Base-by-base conservation (phyloP, 2,329 filamentous ascomycete genomes). In the Cladosporium sp. region DNA sequence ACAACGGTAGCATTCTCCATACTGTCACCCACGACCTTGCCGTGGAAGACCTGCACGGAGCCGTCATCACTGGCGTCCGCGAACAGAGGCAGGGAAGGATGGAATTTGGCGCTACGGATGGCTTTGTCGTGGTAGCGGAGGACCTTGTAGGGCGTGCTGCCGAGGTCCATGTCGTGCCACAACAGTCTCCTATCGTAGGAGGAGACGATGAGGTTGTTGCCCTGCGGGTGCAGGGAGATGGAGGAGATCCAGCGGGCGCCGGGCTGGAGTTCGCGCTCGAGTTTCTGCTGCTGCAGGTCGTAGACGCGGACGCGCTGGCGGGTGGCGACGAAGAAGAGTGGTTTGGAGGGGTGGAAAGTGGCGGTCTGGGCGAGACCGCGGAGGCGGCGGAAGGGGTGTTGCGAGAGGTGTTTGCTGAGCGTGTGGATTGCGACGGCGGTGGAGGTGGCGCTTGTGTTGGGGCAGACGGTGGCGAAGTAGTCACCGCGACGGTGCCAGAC, bases 1-100 rank as follows among this genome's bases (percentile, higher is more conserved):
- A 97, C 93, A 64, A 99, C 96, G 12, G 86, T 95, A 6, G 93
- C 91, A 64, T 96, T 96, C 74, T 95, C 90, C 82, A 99, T 89
- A 67, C 96, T 77, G 68, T 99, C 93, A 54, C 85, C 89, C 24
- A 95, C 90, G 22, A 97, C 92, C 71, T 92, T 95, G 51, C 90
- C 92, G 68, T 97, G 92, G 82, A 97, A 97, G 48, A 99, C 88
- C 69, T 99, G 93, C 58, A 97, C 73, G 17, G 86, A 89, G 22
- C 93, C 93, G 68, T 99, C 93, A 67, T 99, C 95, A 68, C 88
- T 93, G 17, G 89, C 90, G 67, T 97, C 92, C 1, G 91, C 93
- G 64, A 99, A 97, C 30, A 99, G 78, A 15, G 93, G 91, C 55
- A 84, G 81, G 3, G 54, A 61, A 52, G 84, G 84, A 71, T 99